phyloP scores from a whole-genome alignment of 2,329 filamentous ascomycete genomes.

The Aphanoascus verrucosus region DNA sequence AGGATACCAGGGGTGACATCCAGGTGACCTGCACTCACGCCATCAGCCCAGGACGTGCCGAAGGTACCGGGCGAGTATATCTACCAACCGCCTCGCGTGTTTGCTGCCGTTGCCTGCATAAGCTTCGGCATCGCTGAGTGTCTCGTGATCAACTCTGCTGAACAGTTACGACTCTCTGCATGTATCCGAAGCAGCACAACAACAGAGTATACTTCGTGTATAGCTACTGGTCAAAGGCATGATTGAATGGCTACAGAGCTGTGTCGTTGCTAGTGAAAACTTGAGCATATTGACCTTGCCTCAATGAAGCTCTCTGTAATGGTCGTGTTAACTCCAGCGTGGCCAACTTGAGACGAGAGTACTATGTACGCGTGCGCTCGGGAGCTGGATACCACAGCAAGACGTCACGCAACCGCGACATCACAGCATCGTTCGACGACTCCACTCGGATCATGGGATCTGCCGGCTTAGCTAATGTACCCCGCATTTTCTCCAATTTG shows the following conservation, averaged over 20 bases:
- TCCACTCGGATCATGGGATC: slow-evolving; percentile 10
- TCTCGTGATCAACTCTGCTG: slow-evolving; percentile 5
- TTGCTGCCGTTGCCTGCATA: neutral
- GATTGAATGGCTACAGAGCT: too few species aligned
- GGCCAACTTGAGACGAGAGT: too few species aligned
- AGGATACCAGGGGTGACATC: slow-evolving; percentile 7
- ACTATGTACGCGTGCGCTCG: neutral
- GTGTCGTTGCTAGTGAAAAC: too few species aligned
- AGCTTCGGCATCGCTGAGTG: neutral
- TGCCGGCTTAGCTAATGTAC: slow-evolving; percentile 13
- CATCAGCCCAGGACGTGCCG: neutral
- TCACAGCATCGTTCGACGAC: slow-evolving; percentile 9
- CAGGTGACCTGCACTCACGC: slow-evolving; percentile 7
- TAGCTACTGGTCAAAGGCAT: too few species aligned
- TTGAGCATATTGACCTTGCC: too few species aligned
- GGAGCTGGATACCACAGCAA: neutral
- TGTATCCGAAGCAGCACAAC: neutral
- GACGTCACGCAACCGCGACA: slow-evolving; percentile 8
- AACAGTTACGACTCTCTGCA: neutral
- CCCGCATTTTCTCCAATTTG: slow-evolving; percentile 12
- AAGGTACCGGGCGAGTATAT: slow-evolving; percentile 9
- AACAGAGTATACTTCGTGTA: too few species aligned
- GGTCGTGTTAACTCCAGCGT: too few species aligned
- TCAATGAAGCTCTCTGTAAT: too few species aligned
- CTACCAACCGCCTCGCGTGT: neutral